A percentile compares a stretch with the other conserved stretches of the same genome.
phyloP scores from a whole-genome alignment of 2,329 filamentous ascomycete species.

The Phaeosphaeriaceae sp. region DNA sequence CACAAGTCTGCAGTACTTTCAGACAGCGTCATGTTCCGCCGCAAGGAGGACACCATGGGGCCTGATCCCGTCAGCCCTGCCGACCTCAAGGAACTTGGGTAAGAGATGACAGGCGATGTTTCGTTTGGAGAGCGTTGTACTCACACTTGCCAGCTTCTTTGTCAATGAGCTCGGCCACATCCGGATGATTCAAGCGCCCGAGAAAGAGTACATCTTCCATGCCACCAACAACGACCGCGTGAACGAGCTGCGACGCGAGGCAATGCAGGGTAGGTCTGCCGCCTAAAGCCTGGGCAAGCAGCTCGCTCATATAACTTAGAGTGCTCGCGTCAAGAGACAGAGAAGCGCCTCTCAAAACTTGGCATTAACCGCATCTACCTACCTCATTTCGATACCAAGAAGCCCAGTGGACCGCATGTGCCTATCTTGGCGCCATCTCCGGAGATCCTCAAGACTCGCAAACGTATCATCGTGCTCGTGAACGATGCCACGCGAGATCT shows the following conservation, averaged over 20 bases:
- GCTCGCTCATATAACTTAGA: conserved; percentile 52
- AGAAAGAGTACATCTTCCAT: conserved; percentile 77
- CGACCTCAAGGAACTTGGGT: conserved; percentile 77
- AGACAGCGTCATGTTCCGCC: conserved; percentile 84
- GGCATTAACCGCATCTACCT: conserved; percentile 68
- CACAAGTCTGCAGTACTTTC: no score
- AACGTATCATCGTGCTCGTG: conserved; percentile 75
- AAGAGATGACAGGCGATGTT: conserved; percentile 29
- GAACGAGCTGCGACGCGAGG: conserved; percentile 73
- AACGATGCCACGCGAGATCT: conserved; percentile 81
- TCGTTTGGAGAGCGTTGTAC: neutral
- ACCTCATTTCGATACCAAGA: conserved; percentile 59
- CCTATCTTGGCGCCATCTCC: conserved; percentile 69
- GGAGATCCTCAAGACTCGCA: conserved; percentile 60
- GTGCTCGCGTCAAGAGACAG: conserved; percentile 68
- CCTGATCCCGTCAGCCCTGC: conserved; percentile 67
- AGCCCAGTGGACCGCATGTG: conserved; percentile 62
- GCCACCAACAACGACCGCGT: conserved; percentile 75
- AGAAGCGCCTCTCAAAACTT: conserved; percentile 65
- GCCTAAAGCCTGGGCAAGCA: neutral
- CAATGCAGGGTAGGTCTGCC: conserved; percentile 69
- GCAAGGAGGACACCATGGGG: conserved; percentile 72
- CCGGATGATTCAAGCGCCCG: conserved; percentile 70
- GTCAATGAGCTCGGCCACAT: conserved; percentile 79
- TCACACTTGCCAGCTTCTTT: conserved; percentile 68